Evolutionary conservation across 2,329 filamentous ascomycete species (phyloP).

Genomic region (Aspergillus tamarii): DNA sequence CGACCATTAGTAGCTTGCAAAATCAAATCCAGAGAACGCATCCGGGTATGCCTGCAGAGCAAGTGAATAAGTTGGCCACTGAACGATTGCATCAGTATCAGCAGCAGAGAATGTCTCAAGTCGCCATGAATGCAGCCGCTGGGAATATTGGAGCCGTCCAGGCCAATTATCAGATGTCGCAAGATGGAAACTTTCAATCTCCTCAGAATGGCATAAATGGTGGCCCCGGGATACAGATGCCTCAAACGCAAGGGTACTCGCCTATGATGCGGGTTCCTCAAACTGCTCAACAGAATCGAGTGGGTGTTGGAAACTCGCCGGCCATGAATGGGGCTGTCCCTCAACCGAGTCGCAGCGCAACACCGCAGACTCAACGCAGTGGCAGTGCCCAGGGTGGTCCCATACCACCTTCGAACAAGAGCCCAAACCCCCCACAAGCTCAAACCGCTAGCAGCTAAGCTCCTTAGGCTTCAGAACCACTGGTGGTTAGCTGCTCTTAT

Average conservation of each 20-base stretch:
- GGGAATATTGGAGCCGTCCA: slow-evolving; percentile 49
- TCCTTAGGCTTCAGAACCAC: neutral
- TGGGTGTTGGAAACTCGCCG: slow-evolving; percentile 45
- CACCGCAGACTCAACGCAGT: slow-evolving; percentile 50
- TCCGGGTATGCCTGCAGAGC: slow-evolving; percentile 56
- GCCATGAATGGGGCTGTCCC: slow-evolving; percentile 48
- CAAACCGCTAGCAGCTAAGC: slow-evolving; percentile 43
- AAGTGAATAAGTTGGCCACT: slow-evolving; percentile 57
- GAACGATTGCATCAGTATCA: slow-evolving; percentile 54
- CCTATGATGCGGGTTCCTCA: slow-evolving; percentile 59
- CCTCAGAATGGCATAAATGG: slow-evolving; percentile 40
- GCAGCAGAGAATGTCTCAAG: slow-evolving; percentile 53
- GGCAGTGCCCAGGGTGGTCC: slow-evolving; percentile 46
- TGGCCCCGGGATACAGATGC: slow-evolving; percentile 44
- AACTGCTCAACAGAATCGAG: slow-evolving; percentile 45
- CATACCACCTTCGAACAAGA: slow-evolving; percentile 43
- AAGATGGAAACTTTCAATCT: slow-evolving; percentile 42
- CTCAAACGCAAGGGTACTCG: slow-evolving; percentile 55
- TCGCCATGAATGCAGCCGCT: slow-evolving; percentile 55
- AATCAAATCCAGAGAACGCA: slow-evolving; percentile 56
- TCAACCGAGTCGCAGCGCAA: slow-evolving; percentile 49
- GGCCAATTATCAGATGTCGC: slow-evolving; percentile 43
- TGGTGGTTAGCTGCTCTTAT: neutral
- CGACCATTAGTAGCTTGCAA: slow-evolving; percentile 57
- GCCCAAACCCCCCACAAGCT: slow-evolving; percentile 46